Percentiles rank a stretch among this genome's conserved stretches.
Evolutionary conservation across 2,329 filamentous ascomycete genomes (phyloP).

Genomic region (Cadophora malorum): DNA sequence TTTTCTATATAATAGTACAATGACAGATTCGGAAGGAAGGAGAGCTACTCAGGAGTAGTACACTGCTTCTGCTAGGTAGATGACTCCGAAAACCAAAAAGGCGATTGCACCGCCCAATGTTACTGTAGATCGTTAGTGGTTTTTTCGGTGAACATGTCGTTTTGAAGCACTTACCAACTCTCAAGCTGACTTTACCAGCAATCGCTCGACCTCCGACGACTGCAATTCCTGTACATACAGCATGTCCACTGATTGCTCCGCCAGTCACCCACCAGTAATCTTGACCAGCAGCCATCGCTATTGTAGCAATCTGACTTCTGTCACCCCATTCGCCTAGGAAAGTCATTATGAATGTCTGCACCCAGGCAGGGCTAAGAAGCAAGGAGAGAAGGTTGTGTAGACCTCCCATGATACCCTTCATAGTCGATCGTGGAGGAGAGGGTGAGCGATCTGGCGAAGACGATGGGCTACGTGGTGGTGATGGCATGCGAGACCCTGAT

Average conservation of each 20-base stretch:
- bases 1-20: constrained; percentile 33
- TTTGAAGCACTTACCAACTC: constrained; percentile 77
- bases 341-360: constrained; percentile 99
- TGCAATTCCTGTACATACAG: constrained; percentile 86
- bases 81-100: constrained; percentile 89
- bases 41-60: constrained; percentile 52
- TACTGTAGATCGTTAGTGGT: constrained; percentile 60
- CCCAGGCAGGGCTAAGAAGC: constrained; percentile 93
- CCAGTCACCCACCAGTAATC: constrained; percentile 99
- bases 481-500: constrained; percentile 77
- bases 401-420: constrained; percentile 61
- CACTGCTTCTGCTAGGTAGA: constrained; percentile 86
- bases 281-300: constrained; percentile 97
- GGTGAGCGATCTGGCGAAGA: constrained; percentile 68
- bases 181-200: constrained; percentile 91
- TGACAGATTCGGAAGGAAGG: neutral
- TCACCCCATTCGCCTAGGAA: constrained; percentile 99
- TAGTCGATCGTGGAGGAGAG: constrained; percentile 49
- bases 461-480: constrained; percentile 80
- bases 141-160: constrained; percentile 12
- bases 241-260: constrained; percentile 86
- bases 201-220: constrained; percentile 92
- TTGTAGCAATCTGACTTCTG: constrained; percentile 95
- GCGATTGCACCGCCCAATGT: constrained; percentile 90
- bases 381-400: constrained; percentile 87